Base-by-base conservation (phyloP, 2,329 filamentous ascomycete species). In the Colletotrichum abscissum region DNA sequence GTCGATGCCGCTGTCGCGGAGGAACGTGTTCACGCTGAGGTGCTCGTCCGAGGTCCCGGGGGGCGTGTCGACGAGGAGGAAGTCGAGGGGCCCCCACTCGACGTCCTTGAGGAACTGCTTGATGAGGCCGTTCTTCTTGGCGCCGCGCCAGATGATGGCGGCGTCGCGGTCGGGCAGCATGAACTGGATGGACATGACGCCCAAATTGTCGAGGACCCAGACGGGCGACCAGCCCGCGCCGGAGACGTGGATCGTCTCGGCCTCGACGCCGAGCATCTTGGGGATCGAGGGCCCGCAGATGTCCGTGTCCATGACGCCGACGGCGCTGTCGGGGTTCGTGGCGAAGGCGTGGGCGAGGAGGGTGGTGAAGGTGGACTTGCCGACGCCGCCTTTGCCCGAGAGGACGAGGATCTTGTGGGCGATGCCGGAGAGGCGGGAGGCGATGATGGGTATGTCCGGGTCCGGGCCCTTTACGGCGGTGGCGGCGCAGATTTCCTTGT, bases 21-120 rank as follows among this genome's bases (percentile, higher is more conserved):
- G 86, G 78, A 97, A 95, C 5, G 93, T 93, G 81, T 98, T 98
- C 75, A 99, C 95, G 76, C 93, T 96, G 42, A 99, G 85, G 84
- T 99, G 97, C 85, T 99, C 97, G 81, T 99, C 97, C 73, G 92
- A 95, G 2, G 97, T 99, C 22, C 97, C 97, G 0, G 97, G 97
- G 1, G 97, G 97, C 1, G 97, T 99, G 82, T 99, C 97, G 12
- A 98, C 95, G 64, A 99, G 88, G 72, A 99, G 81, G 77, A 96
- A 97, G 80, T 99, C 97, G 82, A 98, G 86, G 74, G 97, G 94
- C 11, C 97, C 97, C 97, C 97, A 99, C 80, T 97, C 95, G 7
- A 99, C 97, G 79, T 99, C 97, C 86, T 97, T 98, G 64, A 99
- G 85, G 78, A 99, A 99, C 82, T 97, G 94, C 86, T 99, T 99